Evolutionary conservation across 257 asterid genomes (phyloP).

Genomic region (Solanum tarapatanum): DNA sequence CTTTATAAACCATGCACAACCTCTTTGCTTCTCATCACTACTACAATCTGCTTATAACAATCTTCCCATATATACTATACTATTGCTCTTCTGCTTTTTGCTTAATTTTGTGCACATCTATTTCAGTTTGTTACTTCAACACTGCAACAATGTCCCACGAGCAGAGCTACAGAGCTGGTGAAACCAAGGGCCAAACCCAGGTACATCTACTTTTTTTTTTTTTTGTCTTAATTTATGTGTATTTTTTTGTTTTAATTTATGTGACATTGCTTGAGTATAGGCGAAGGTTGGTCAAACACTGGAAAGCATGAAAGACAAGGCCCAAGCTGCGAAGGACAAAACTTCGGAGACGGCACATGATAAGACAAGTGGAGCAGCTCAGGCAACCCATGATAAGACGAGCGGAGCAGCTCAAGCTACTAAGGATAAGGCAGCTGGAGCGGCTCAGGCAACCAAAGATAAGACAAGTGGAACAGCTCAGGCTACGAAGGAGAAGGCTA

Average conservation of each 20-base stretch:
- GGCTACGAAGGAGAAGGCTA: constrained; percentile 41
- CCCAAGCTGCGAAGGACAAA: constrained; percentile 32
- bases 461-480: constrained; percentile 20
- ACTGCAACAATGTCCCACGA: constrained; percentile 42
- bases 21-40: neutral
- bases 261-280: constrained; percentile 5
- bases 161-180: constrained; percentile 55
- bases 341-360: constrained; percentile 10
- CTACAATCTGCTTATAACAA: neutral
- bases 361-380: constrained; percentile 2
- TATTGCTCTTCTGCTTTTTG: neutral
- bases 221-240: neutral
- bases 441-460: constrained; percentile 11
- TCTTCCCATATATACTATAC: neutral
- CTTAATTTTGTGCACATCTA: too few relatives aligned
- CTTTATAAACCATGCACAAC: constrained; percentile 9
- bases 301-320: constrained; percentile 40
- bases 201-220: constrained; percentile 1
- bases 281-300: constrained; percentile 53
- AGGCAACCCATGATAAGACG: constrained; percentile 8
- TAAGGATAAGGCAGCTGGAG: constrained; percentile 5
- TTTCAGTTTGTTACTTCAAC: neutral
- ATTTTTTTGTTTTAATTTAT: neutral
- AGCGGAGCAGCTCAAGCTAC: neutral
- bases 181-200: constrained; percentile 77